Evolutionary conservation across 73 alveolate species (phyloP), one percentile per base, ranked within the genome.

Genomic region (Loxodes magnus): DNA sequence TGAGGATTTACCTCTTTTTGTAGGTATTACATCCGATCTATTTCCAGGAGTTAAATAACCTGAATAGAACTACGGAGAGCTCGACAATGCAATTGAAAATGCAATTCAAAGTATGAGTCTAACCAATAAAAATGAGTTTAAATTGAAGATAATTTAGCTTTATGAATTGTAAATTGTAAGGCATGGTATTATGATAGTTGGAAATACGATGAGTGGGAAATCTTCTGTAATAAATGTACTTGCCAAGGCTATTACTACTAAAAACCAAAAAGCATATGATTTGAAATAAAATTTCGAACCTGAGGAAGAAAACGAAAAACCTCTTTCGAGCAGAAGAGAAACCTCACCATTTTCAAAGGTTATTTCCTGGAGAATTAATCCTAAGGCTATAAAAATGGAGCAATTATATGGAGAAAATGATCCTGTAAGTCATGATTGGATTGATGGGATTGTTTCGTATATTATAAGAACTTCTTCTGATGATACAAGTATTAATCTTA

Each of bases 391-490:
- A 33, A 57, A 87, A 0, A 82, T 74, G 51, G 94, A 84, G 7
- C 84, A 86, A 55, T 78, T 90, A 30, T 86, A 86, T 65, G 91
- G 95, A n/a, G 72, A 64, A 38, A 75, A 67, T 51, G 93, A 90
- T 74, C 35, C 51, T 41, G 91, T 77, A 49, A 74, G 93, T 36
- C 84, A 77, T 17, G 98, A 90, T 56, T 90, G 97, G 97, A 67
- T 85, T 21, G 93, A 82, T 63, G 98, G 98, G 50, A 87, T 90
- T 23, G 84, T 90, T 0, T 86, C 96, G n/a, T 67, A 82, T 17
- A 81, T 73, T 43, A 77, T 86, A 27, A 77, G 90, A 66, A 91
- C 69, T 64, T 72, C 83, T 57, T 88, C 88, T 29, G 93, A 88
- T 36, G 60, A 91, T 5, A 68, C 78, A 44, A 82, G 82, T 28